Evolutionary conservation across 2,329 filamentous ascomycete genomes (phyloP).

Genomic region (Exophiala bonariae): DNA sequence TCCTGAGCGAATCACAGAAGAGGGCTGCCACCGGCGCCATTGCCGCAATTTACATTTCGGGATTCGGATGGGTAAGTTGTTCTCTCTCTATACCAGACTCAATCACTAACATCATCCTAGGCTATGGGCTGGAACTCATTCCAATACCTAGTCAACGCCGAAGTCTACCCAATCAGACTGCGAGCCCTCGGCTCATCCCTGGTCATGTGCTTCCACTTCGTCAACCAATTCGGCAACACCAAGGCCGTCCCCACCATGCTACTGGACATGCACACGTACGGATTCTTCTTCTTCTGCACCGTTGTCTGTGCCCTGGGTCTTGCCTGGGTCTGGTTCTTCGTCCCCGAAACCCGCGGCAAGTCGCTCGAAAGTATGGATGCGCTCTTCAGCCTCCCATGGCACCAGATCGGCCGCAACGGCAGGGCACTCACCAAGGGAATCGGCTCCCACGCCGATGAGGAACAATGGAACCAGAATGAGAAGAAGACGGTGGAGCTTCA

Average conservation of each 20-base stretch:
- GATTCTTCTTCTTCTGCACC: constrained; percentile 53
- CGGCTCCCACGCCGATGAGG: background rate
- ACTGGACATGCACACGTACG: constrained; percentile 59
- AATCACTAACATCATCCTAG: background rate
- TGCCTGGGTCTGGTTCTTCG: constrained; percentile 54
- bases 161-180: constrained; percentile 45
- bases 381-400: constrained; percentile 22
- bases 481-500: too few species aligned
- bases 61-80: constrained; percentile 61
- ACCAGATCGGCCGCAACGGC: constrained; percentile 15
- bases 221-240: constrained; percentile 32
- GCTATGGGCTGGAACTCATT: constrained; percentile 69
- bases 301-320: constrained; percentile 52
- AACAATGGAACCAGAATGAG: background rate
- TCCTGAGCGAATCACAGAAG: constrained; percentile 50
- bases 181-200: constrained; percentile 42
- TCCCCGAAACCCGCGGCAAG: constrained; percentile 54
- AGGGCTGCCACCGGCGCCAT: constrained; percentile 66
- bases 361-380: constrained; percentile 16
- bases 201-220: constrained; percentile 45
- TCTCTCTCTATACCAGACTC: background rate
- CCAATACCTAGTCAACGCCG: constrained; percentile 32
- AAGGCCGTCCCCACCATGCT: constrained; percentile 43
- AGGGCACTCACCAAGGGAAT: background rate
- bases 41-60: constrained; percentile 71